Conservation (phyloP, 257 asterid genomes). For the Fraxinus quadrangulata region DNA sequence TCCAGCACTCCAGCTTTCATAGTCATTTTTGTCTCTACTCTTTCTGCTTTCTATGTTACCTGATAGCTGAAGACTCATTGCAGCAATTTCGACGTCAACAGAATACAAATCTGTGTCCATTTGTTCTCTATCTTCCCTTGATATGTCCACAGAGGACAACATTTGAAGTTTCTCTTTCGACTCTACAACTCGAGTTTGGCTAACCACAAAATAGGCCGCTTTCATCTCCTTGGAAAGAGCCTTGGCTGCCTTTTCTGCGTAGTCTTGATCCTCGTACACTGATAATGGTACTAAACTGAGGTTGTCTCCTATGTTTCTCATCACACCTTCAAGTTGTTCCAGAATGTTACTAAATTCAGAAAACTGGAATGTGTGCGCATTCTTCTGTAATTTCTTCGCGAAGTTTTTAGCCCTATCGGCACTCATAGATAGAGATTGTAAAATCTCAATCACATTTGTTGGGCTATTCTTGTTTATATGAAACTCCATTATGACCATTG, state of each 20-base stretch:
- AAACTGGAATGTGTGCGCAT: constrained; percentile 19
- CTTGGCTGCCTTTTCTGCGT: constrained; percentile 51
- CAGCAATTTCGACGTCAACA: constrained; percentile 45
- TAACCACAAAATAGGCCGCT: constrained; percentile 32
- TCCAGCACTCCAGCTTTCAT: constrained; percentile 28
- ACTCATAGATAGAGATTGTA: constrained; percentile 47
- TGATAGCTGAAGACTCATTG: constrained; percentile 33
- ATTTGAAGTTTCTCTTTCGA: constrained; percentile 22
- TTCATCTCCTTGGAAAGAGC: constrained; percentile 67
- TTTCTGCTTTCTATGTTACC: constrained; percentile 33
- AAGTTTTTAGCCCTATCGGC: constrained; percentile 48
- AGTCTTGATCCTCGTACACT: constrained; percentile 46
- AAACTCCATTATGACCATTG: constrained; percentile 59
- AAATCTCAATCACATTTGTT: constrained; percentile 41
- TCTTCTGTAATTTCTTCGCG: constrained; percentile 35
- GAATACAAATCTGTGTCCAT: constrained; percentile 68
- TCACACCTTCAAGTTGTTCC: constrained; percentile 52
- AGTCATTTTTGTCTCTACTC: constrained; percentile 21
- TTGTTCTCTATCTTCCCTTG: constrained; percentile 26
- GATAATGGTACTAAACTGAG: constrained; percentile 46
- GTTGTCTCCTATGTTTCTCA: constrained; percentile 57
- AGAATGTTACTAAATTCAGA: constrained; percentile 34
- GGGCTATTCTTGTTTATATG: constrained; percentile 43
- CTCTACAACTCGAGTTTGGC: constrained; percentile 26
- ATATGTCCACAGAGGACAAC: constrained; percentile 15